Conservation (phyloP, 2,329 filamentous ascomycete species). For the Pseudophaeomoniella oleicola region DNA sequence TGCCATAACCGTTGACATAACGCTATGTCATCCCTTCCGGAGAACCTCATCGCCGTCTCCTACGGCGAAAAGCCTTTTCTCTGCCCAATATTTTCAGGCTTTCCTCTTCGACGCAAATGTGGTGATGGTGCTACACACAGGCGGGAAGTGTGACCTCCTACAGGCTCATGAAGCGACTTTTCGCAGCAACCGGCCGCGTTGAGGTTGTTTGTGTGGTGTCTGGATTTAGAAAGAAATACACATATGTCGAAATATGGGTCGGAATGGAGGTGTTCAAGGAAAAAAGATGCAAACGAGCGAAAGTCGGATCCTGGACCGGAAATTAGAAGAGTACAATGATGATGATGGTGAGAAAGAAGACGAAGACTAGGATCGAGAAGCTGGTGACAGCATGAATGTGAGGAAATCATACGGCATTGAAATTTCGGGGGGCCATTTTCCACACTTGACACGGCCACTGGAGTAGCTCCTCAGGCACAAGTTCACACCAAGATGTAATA, state of each 20-base stretch:
- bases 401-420: not conserved
- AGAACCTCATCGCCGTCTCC: not conserved
- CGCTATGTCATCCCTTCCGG: not conserved
- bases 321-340: not conserved
- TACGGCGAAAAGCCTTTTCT: not conserved
- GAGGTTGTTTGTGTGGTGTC: no score
- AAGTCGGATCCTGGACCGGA: not conserved
- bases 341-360: not conserved
- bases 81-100: not conserved
- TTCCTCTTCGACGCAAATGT: not conserved
- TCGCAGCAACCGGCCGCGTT: not conserved
- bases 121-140: not conserved
- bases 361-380: not conserved
- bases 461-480: no score
- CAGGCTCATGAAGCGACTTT: not conserved
- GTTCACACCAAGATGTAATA: no score
- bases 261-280: not conserved
- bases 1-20: not conserved
- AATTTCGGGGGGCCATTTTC: no score
- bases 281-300: not conserved
- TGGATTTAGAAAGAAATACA: no score
- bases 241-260: not conserved
- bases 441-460: no score
- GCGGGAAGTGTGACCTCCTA: not conserved
- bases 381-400: slow-evolving; percentile 1